Evolutionary conservation across 129 eudicot genomes (phyloP).

Genomic region (Pulicaria dysenterica): DNA sequence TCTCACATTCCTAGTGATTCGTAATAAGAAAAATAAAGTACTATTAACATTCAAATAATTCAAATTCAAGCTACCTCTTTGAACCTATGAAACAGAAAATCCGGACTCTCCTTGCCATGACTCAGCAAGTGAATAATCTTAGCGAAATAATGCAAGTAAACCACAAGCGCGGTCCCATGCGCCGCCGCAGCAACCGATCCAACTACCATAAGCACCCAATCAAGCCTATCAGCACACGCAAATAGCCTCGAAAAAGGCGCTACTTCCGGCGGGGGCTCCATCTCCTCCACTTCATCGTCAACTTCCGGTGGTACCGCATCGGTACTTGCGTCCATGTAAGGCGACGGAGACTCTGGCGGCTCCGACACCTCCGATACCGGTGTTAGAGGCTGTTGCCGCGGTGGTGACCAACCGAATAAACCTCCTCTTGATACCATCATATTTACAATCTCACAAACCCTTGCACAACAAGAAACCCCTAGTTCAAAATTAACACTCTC

Average conservation of each 20-base stretch:
- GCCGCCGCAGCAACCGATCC: slow-evolving; percentile 99
- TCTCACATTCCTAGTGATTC: slow-evolving; percentile 15
- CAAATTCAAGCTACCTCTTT: slow-evolving; percentile 60
- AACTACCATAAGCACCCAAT: slow-evolving; percentile 85
- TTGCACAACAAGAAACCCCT: slow-evolving; percentile 8
- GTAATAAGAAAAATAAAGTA: neutral
- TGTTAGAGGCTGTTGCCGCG: slow-evolving; percentile 91
- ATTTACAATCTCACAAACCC: slow-evolving; percentile 33
- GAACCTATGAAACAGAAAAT: slow-evolving; percentile 55
- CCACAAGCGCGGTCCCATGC: slow-evolving; percentile 96
- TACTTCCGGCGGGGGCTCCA: slow-evolving; percentile 94
- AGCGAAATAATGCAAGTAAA: slow-evolving; percentile 94
- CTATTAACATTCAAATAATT: slow-evolving; percentile 3
- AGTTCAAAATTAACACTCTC: slow-evolving; percentile 1
- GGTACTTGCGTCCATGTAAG: slow-evolving; percentile 62
- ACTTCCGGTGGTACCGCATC: slow-evolving; percentile 69
- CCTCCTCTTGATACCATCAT: slow-evolving; percentile 94
- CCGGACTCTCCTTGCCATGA: slow-evolving; percentile 28
- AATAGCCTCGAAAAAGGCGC: slow-evolving; percentile 89
- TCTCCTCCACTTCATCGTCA: slow-evolving; percentile 76
- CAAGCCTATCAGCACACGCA: slow-evolving; percentile 88
- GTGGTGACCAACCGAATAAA: slow-evolving; percentile 97
- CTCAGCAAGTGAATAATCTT: slow-evolving; percentile 68
- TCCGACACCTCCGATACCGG: slow-evolving; percentile 99
- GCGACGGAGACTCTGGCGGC: slow-evolving; percentile 99